Conservation (phyloP, 805 yeast genomes). For the Saturnispora kantuleensis region DNA sequence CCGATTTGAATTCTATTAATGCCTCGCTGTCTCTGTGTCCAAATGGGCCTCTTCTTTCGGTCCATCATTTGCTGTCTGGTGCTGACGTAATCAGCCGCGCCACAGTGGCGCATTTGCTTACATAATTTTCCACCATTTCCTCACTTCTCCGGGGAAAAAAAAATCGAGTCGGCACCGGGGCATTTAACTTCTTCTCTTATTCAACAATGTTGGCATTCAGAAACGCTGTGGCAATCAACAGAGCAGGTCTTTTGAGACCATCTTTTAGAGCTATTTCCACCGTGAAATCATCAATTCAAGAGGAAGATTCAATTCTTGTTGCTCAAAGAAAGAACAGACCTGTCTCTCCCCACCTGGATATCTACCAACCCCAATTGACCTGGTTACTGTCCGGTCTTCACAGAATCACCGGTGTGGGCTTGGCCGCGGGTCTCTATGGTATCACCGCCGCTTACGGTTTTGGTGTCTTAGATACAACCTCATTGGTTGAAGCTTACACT, state of each 20-base stretch:
- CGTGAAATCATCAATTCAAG: conserved; percentile 44
- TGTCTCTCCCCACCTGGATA: conserved; percentile 77
- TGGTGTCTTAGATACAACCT: conserved; percentile 47
- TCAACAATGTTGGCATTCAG: conserved; percentile 17
- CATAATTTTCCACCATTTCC: neutral
- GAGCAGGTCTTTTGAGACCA: conserved; percentile 15
- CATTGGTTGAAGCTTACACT: conserved; percentile 45
- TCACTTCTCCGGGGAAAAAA: neutral
- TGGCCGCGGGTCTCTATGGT: conserved; percentile 72
- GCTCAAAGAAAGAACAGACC: conserved; percentile 87
- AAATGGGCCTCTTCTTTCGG: too few relatives aligned
- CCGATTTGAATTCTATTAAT: too few relatives aligned
- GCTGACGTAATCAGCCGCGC: neutral
- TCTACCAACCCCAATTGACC: conserved; percentile 87
- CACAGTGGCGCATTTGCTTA: neutral
- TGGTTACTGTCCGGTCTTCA: conserved; percentile 73
- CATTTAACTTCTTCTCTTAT: conserved; percentile 4
- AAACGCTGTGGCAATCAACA: conserved; percentile 11
- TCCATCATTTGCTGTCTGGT: neutral
- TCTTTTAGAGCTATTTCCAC: conserved; percentile 28
- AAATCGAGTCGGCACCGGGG: conserved; percentile 6
- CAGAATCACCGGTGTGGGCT: conserved; percentile 77
- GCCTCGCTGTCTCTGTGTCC: too few relatives aligned
- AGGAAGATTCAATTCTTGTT: conserved; percentile 60
- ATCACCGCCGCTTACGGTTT: conserved; percentile 70